A percentile compares a stretch with the other conserved stretches of the same genome.
These are phyloP conservation scores for Claviceps spartinae DNA, from an alignment of 2,329 filamentous ascomycete genomes.

Conservation along the genomic window DNA sequence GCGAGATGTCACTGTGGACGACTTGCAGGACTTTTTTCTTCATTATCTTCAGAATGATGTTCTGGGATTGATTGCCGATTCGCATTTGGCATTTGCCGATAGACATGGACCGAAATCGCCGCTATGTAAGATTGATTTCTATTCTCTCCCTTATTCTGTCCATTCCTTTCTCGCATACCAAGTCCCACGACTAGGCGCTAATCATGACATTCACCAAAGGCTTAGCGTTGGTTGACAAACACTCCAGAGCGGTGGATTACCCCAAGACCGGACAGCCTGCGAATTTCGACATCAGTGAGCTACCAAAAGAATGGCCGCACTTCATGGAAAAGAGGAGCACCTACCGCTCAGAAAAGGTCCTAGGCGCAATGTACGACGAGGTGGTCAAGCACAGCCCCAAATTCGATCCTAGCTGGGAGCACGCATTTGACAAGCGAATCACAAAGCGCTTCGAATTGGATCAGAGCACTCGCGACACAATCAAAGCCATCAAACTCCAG, in stretches of 20 bases:
- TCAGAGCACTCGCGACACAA: conserved; percentile 41
- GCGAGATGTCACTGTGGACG: conserved; percentile 52
- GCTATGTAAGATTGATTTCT: conserved; percentile 40
- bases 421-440: conserved; percentile 64
- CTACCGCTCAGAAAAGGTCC: conserved; percentile 56
- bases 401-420: conserved; percentile 60
- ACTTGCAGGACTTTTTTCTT: conserved; percentile 78
- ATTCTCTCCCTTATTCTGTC: not conserved
- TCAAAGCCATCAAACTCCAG: conserved; percentile 52
- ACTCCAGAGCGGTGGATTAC: conserved; percentile 89
- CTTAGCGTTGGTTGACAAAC: conserved; percentile 59
- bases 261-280: conserved; percentile 79
- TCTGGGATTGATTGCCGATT: conserved; percentile 64
- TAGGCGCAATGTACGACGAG: conserved; percentile 73
- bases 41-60: conserved; percentile 85
- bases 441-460: conserved; percentile 46
- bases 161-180: not conserved
- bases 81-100: conserved; percentile 72
- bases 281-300: conserved; percentile 45
- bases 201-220: conserved; percentile 24
- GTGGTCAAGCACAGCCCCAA: conserved; percentile 42
- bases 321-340: conserved; percentile 63
- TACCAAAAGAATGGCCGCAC: conserved; percentile 60
- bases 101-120: conserved; percentile 49
- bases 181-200: not conserved